Percentiles rank a stretch among this genome's conserved stretches.
Conservation (phyloP, 1,139 yeast species). For the Nematodospora anomalae region DNA sequence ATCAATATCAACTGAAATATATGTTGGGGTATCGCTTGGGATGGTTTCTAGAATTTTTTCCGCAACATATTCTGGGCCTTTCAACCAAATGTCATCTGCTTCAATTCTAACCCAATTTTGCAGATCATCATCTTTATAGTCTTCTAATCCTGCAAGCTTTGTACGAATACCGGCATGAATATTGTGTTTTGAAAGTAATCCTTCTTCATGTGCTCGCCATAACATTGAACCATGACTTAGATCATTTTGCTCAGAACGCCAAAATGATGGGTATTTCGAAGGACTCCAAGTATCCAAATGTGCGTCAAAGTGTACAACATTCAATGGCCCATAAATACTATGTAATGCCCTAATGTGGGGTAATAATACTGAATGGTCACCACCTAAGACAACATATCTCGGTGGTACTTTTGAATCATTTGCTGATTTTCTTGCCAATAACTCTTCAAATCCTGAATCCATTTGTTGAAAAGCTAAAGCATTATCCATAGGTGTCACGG, state of each 20-base stretch:
- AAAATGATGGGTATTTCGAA: constrained; percentile 60
- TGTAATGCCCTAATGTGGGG: constrained; percentile 68
- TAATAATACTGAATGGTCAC: constrained; percentile 72
- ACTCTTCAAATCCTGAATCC: constrained; percentile 65
- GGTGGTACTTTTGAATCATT: constrained; percentile 42
- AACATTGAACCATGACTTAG: constrained; percentile 81
- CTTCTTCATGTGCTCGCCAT: constrained; percentile 74
- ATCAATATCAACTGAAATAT: constrained; percentile 73
- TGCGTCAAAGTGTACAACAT: constrained; percentile 76
- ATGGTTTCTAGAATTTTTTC: constrained; percentile 49
- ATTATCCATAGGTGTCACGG: constrained; percentile 78
- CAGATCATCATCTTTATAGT: constrained; percentile 61
- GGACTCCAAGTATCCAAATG: constrained; percentile 83
- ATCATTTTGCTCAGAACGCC: constrained; percentile 65
- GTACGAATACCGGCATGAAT: constrained; percentile 76
- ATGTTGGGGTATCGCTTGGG: constrained; percentile 62
- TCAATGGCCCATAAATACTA: constrained; percentile 59
- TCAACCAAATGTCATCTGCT: constrained; percentile 69
- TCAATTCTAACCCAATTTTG: constrained; percentile 65
- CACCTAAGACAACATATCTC: constrained; percentile 68
- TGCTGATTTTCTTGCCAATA: constrained; percentile 32
- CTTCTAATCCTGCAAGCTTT: constrained; percentile 60
- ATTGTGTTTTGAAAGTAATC: constrained; percentile 55
- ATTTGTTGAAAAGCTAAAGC: constrained; percentile 66
- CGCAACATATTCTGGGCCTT: constrained; percentile 57